Base-by-base conservation (phyloP, 176 grass and related monocot species). In the Musa schizocarpa region DNA sequence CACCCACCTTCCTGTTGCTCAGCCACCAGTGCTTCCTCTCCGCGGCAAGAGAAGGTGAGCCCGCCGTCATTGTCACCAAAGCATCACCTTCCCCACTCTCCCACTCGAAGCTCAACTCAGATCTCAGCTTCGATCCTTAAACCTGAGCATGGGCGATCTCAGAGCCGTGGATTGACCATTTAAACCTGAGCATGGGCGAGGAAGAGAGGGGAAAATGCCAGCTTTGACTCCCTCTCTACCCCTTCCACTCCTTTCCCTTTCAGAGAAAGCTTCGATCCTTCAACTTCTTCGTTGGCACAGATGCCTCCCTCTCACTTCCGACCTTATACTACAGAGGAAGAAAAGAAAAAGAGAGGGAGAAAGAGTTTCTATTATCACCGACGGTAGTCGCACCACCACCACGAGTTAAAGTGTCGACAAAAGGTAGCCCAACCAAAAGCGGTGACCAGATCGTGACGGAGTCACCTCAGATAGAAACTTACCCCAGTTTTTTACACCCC, bases 1-100 rank as follows among this genome's bases (percentile, higher is more conserved):
- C 56, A n/a, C 22, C 13, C n/a, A 75, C 95, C 95, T 92, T 94
- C 87, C 84, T 82, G 82, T 89, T 94, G 86, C 84, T 89, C 59
- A 88, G 76, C 79, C 89, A 81, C 95, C 95, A 99, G 64, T 89
- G 92, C 80, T 91, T 99, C 86, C 86, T 99, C 79, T 99, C 95
- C 73, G 86, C 85, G 78, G 88, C 75, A 54, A 88, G 80, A 87
- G 90, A 85, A 87, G 85, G 69, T 77, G 87, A 87, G 29, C 80
- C 86, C 22, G 83, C 77, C 77, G 91, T 81, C 91, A 92, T 99
- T 81, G 57, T 63, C 62, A 52, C 68, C 65, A 78, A 20, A 84
- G 84, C 90, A 89, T 88, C 57, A 80, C 68, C 78, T 80, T 73
- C n/a, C 75, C 48, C 10, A n/a, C 21, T 25, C 69, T 20, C 57